Evolutionary conservation across 768 basidiomycete species (phyloP).

Genomic region (Kwoniella shandongensis): DNA sequence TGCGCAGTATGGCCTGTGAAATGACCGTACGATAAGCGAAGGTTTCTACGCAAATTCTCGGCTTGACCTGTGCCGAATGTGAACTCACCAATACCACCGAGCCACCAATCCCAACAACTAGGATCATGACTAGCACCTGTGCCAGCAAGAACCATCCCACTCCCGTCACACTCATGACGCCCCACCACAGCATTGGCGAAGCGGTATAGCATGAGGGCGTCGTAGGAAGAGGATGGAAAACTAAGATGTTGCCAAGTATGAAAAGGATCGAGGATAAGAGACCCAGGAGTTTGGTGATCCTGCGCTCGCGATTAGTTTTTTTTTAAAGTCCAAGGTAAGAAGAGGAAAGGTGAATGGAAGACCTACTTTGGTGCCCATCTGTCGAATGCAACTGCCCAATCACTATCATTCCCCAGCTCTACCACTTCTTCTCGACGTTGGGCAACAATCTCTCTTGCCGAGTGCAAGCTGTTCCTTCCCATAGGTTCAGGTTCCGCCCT

Average conservation of each 20-base stretch:
- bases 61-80: too few relatives aligned
- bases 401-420: not conserved
- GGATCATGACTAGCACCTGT: conserved; percentile 35
- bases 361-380: conserved; percentile 8
- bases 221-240: conserved; percentile 33
- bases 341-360: not conserved
- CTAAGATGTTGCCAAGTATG: conserved; percentile 38
- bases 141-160: conserved; percentile 46
- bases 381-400: conserved; percentile 5
- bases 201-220: conserved; percentile 33
- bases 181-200: conserved; percentile 46
- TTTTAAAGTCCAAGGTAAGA: not conserved
- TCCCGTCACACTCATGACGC: conserved; percentile 39
- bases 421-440: too few relatives aligned
- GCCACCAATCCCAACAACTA: conserved; percentile 37
- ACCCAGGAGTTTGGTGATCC: conserved; percentile 32
- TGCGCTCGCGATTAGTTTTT: conserved; percentile 3
- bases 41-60: too few relatives aligned
- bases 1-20: conserved; percentile 23
- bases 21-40: too few relatives aligned
- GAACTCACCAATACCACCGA: conserved; percentile 25
- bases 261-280: conserved; percentile 33
- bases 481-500: too few relatives aligned
- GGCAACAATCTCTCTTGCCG: too few relatives aligned
- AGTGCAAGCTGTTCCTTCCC: too few relatives aligned